These are phyloP conservation scores for Aspergillus sp. DNA, from an alignment of 2,329 filamentous ascomycete species.

Conservation along the genomic window DNA sequence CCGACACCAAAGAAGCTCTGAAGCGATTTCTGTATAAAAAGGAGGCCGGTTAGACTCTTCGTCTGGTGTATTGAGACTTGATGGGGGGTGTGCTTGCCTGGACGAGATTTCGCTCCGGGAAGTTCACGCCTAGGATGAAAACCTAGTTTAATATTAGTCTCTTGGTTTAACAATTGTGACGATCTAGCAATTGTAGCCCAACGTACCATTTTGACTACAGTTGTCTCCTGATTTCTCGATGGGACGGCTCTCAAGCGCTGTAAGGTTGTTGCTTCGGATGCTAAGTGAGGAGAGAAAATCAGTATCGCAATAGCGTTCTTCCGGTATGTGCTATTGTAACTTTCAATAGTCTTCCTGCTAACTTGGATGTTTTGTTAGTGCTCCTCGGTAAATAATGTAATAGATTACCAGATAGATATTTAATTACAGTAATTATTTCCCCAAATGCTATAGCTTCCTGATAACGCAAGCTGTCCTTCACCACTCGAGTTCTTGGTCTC, in stretches of 20 bases:
- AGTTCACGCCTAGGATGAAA: constrained; percentile 83
- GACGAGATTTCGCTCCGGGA: constrained; percentile 78
- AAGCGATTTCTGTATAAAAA: constrained; percentile 53
- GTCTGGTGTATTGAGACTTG: not conserved
- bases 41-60: not conserved
- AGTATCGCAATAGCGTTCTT: constrained; percentile 34
- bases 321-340: constrained; percentile 20
- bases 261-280: constrained; percentile 1
- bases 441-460: constrained; percentile 23
- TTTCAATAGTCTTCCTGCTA: not conserved
- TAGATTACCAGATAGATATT: not conserved
- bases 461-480: constrained; percentile 39
- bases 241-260: not conserved
- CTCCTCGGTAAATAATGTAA: not conserved
- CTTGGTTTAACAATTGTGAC: not conserved
- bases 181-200: not conserved
- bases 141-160: constrained; percentile 51
- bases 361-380: not conserved
- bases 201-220: constrained; percentile 33
- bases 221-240: constrained; percentile 1
- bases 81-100: constrained; percentile 57
- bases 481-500: constrained; percentile 12
- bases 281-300: constrained; percentile 32
- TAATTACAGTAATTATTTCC: constrained; percentile 13
- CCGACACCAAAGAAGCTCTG: constrained; percentile 86